Evolutionary conservation across 176 grass and related monocot genomes (phyloP), one percentile per base, ranked within the genome.

Genomic region (Otatea glauca): DNA sequence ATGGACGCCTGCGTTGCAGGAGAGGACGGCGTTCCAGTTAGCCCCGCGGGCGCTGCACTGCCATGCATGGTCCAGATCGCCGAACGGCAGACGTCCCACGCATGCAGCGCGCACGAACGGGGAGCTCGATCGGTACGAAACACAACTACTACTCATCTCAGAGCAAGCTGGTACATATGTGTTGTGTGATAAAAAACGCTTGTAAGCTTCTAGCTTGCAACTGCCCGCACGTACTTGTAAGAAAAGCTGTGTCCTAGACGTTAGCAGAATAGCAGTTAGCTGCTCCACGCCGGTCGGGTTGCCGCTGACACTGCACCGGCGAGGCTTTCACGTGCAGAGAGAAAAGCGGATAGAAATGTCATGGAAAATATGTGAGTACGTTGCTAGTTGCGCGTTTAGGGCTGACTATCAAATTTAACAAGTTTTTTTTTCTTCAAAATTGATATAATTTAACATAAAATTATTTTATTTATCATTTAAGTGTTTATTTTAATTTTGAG

Each of bases 51-150:
- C 17, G 27, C 15, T 7, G 20, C 69, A 5, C 58, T 18, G 60
- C 13, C 8, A 56, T 14, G 0, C 37, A 42, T 77, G 83, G 83
- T 58, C 83, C 63, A 45, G 45, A 20, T 42, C 66, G 51, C 67
- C 24, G 61, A 55, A 13, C 48, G 59, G 45, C 72, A 43, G 63
- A 34, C 72, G 34, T 16, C 12, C 68, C 24, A 48, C 35, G 50
- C 77, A 56, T 20, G 42, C 61, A 76, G 34, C 44, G 43, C 27
- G 34, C 70, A 56, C 20, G 54, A 58, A 41, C 43, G 44, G 56
- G 0, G 29, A 72, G 21, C 21, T 18, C 25, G 29, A 15, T 24
- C 25, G 18, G 70, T 56, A 58, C 63, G 60, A 76, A 76, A 48
- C 6, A 49, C 83, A 64, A 78, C 49, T 23, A 15, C 20, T 11